Percentiles rank a stretch among this genome's conserved stretches.
Conservation (phyloP, 2,329 filamentous ascomycete genomes). For the Aspergillus uvarum region DNA sequence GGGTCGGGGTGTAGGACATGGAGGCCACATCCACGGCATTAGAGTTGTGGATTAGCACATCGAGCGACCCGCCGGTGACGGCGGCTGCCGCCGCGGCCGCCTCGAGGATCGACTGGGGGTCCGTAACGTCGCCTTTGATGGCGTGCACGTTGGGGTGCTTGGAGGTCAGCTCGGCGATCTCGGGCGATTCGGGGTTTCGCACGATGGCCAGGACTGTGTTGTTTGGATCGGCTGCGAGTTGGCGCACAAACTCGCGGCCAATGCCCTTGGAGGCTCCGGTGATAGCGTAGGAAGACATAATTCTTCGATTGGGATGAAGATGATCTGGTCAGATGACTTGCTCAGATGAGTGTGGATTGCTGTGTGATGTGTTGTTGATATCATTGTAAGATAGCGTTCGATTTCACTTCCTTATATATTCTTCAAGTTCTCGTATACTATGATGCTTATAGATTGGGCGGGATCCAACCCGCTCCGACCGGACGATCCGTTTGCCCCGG, state of each 20-base stretch:
- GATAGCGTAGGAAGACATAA: slow-evolving; percentile 40
- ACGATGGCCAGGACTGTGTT: slow-evolving; percentile 45
- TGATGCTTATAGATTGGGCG: too few species aligned
- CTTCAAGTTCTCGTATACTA: too few species aligned
- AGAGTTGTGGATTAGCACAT: slow-evolving; percentile 46
- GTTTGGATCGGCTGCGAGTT: slow-evolving; percentile 30
- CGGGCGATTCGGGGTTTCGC: slow-evolving; percentile 31
- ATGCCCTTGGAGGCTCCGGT: slow-evolving; percentile 37
- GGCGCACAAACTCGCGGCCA: slow-evolving; percentile 32
- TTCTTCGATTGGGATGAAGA: too few species aligned
- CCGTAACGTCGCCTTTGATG: slow-evolving; percentile 31
- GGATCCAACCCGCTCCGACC: neutral
- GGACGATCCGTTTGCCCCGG: neutral
- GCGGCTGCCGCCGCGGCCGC: slow-evolving; percentile 32
- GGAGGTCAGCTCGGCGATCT: slow-evolving; percentile 9
- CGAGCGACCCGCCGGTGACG: slow-evolving; percentile 41
- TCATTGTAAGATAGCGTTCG: neutral
- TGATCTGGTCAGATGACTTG: too few species aligned
- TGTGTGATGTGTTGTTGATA: neutral
- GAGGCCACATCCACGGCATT: slow-evolving; percentile 26
- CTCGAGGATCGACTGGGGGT: slow-evolving; percentile 34
- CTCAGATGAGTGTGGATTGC: too few species aligned
- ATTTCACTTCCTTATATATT: neutral
- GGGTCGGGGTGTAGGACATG: slow-evolving; percentile 17
- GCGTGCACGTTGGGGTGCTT: slow-evolving; percentile 9